phyloP scores from a whole-genome alignment of 495 filamentous ascomycete species.

The Penicillium crystallinum region DNA sequence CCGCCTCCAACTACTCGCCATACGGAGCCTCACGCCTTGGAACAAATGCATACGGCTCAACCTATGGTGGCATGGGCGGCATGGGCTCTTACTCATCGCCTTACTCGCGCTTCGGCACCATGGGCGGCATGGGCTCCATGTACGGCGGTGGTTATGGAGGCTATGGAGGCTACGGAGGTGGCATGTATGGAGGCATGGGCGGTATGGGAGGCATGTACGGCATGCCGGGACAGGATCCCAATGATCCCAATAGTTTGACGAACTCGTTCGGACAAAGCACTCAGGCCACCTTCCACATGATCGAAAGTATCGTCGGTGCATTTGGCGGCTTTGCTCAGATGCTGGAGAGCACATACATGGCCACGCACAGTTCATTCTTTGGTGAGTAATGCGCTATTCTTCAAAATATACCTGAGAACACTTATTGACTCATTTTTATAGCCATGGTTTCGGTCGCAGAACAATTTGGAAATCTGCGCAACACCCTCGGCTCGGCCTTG shows the following conservation, averaged over 20 bases:
- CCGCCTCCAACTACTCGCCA: constrained; percentile 75
- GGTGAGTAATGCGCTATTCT: constrained; percentile 53
- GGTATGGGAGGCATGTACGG: constrained; percentile 38
- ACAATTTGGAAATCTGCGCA: constrained; percentile 87
- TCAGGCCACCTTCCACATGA: constrained; percentile 96
- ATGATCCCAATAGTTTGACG: constrained; percentile 89
- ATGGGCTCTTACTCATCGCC: constrained; percentile 53
- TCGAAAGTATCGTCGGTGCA: constrained; percentile 97
- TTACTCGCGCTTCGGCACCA: constrained; percentile 62
- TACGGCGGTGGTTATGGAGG: constrained; percentile 55
- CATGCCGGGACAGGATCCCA: constrained; percentile 60
- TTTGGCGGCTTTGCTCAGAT: constrained; percentile 97
- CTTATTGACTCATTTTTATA: constrained; percentile 32
- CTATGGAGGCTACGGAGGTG: constrained; percentile 53
- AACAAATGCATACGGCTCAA: constrained; percentile 41
- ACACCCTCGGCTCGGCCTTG: constrained; percentile 90
- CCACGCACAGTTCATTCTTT: constrained; percentile 98
- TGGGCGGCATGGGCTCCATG: constrained; percentile 50
- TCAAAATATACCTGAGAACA: not conserved
- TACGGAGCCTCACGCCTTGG: constrained; percentile 61
- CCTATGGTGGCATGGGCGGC: constrained; percentile 38
- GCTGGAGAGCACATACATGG: constrained; percentile 99
- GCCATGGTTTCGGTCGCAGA: constrained; percentile 98
- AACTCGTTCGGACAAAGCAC: constrained; percentile 88
- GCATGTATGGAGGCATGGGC: constrained; percentile 47